Base-by-base conservation (phyloP, 1,139 yeast genomes). In the Debaryomyces coudertii region DNA sequence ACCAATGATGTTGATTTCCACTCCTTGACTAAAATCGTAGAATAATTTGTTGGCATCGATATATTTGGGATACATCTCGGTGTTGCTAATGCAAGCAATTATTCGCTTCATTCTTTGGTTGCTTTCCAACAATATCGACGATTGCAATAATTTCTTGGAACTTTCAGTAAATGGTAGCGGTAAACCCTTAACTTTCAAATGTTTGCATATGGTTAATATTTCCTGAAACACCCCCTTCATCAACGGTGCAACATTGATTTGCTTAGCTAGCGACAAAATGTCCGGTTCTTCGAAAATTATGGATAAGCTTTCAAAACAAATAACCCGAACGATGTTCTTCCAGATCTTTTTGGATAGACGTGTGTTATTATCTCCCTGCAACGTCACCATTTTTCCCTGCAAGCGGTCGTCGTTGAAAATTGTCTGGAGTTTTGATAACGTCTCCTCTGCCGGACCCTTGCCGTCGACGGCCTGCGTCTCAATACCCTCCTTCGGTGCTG, bases 141-240 rank as follows among this genome's bases (percentile, higher is more conserved):
- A 15, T 31, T 54, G 53, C 6, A 59, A 47, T 18, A 53, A 45
- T 29, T 49, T 51, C 18, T 42, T 45, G 5, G 58, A 45, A 20
- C 47, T 51, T 5, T 38, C 20, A 1, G 57, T 35, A 36, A 47
- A 18, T 4, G 43, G 45, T 16, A 23, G 18, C 1, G 60, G 58
- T 4, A 56, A 25, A 4, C 42, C 44, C 9, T 41, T 45, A 4
- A 48, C 9, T 5, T 48, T 37, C 7, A 53, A 27, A 1, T 25
- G 36, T 11, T 45, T 41, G 23, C 54, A 44, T 20, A 62, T 33
- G 2, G 33, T 28, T 6, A 55, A 38, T 2, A 65, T 33, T 35
- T 65, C 69, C n/a, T 52, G 47, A 29, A 49, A 60, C 5, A 54
- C 28, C 0, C 67, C 67, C 25, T 49, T 56, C 46, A 65, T 42